Percentiles rank a stretch among this genome's conserved stretches.
Evolutionary conservation across 345 rosid genomes (phyloP).

Genomic region (Gossypium raimondii): DNA sequence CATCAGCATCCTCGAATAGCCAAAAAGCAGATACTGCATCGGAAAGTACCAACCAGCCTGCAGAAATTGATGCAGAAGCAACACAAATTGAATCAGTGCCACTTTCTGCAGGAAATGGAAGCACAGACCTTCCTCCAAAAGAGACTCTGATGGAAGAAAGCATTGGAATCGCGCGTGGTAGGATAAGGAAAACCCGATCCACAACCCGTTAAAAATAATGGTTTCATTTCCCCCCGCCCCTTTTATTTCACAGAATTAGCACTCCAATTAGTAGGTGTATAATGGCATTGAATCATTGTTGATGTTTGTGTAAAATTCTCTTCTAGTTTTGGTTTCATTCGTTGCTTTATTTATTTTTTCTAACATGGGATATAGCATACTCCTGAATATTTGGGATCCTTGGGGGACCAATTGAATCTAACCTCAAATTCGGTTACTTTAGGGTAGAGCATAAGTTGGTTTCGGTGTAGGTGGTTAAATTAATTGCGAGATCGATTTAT

Average conservation of each 20-base stretch:
- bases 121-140: slow-evolving; percentile 37
- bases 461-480: too few relatives aligned
- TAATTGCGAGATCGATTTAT: too few relatives aligned
- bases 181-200: slow-evolving; percentile 52
- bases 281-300: slow-evolving; percentile 22
- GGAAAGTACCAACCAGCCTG: slow-evolving; percentile 29
- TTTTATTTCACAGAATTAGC: slow-evolving; percentile 26
- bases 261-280: slow-evolving; percentile 28
- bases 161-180: slow-evolving; percentile 33
- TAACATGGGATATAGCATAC: background rate
- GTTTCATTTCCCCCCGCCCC: background rate
- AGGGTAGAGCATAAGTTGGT: too few relatives aligned
- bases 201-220: slow-evolving; percentile 26
- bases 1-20: slow-evolving; percentile 24
- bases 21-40: slow-evolving; percentile 30
- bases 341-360: slow-evolving; percentile 36
- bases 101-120: slow-evolving; percentile 36
- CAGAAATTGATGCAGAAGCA: slow-evolving; percentile 37
- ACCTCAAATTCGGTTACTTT: too few relatives aligned
- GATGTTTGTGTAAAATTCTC: slow-evolving; percentile 41
- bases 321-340: slow-evolving; percentile 33
- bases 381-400: background rate
- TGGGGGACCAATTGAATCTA: background rate
- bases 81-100: slow-evolving; percentile 39
- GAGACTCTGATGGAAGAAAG: slow-evolving; percentile 57